phyloP scores from a whole-genome alignment of 164 flowering plant species.

The Macadamia tetraphylla region DNA sequence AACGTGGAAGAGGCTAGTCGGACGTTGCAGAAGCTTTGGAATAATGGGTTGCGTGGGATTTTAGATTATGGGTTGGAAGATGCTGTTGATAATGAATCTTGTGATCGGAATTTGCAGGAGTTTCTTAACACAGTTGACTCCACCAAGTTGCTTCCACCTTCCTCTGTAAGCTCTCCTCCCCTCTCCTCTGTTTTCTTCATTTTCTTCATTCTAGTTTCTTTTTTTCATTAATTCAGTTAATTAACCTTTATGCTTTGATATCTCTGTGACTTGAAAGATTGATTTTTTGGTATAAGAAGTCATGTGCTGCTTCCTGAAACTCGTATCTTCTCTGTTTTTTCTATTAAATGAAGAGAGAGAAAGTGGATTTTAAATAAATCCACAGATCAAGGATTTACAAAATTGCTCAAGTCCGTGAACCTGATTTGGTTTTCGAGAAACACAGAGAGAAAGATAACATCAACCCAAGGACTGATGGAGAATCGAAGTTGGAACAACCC shows the following conservation, averaged over 20 bases:
- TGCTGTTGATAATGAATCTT: slow-evolving; percentile 45
- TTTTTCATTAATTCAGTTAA: not conserved
- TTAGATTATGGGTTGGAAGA: slow-evolving; percentile 71
- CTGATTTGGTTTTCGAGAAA: too few relatives aligned
- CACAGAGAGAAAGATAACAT: too few relatives aligned
- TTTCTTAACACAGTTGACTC: slow-evolving; percentile 50
- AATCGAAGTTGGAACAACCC: too few relatives aligned
- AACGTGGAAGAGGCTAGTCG: slow-evolving; percentile 36
- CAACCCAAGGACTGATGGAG: too few relatives aligned
- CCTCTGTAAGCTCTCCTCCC: slow-evolving; percentile 45
- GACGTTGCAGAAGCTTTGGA: slow-evolving; percentile 40
- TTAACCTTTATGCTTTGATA: not conserved
- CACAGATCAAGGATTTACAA: too few relatives aligned
- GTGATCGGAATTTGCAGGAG: slow-evolving; percentile 53
- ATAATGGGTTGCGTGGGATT: slow-evolving; percentile 61
- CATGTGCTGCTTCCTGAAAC: too few relatives aligned
- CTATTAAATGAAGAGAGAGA: too few relatives aligned
- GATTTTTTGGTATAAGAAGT: too few relatives aligned
- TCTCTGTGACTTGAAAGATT: too few relatives aligned
- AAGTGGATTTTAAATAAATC: too few relatives aligned
- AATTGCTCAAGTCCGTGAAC: too few relatives aligned
- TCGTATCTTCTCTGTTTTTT: too few relatives aligned
- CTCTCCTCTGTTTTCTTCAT: not conserved
- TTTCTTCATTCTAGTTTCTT: not conserved
- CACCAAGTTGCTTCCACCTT: slow-evolving; percentile 44